Conservation (phyloP, 805 yeast genomes). For the Alloascoidea africana region DNA sequence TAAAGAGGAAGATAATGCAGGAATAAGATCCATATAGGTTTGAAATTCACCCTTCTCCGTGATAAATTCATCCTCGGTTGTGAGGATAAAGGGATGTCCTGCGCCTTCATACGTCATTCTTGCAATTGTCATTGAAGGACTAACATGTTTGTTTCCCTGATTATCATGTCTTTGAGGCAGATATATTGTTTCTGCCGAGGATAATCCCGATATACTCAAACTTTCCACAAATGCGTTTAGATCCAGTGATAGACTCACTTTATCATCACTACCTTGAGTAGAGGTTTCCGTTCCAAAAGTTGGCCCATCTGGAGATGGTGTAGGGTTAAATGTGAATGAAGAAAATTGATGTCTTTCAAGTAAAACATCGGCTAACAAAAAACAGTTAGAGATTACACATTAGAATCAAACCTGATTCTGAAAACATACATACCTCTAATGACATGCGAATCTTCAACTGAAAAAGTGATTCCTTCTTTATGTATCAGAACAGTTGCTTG, state of each 20-base stretch:
- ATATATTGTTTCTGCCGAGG: not conserved
- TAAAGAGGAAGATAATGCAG: not conserved
- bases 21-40: slow-evolving; percentile 18
- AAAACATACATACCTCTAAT: not conserved
- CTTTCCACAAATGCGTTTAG: not conserved
- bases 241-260: not conserved
- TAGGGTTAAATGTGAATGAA: not conserved
- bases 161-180: not conserved
- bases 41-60: slow-evolving; percentile 42
- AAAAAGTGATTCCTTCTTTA: slow-evolving; percentile 34
- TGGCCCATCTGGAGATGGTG: not conserved
- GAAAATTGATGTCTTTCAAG: not conserved
- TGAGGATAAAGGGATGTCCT: slow-evolving; percentile 38
- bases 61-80: slow-evolving; percentile 33
- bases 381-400: too few relatives aligned
- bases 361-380: not conserved
- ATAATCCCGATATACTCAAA: not conserved
- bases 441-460: slow-evolving; percentile 30
- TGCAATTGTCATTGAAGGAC: not conserved
- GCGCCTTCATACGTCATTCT: slow-evolving; percentile 30
- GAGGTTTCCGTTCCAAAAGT: too few relatives aligned
- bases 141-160: not conserved
- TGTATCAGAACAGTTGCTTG: slow-evolving; percentile 28
- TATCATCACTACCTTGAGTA: too few relatives aligned
- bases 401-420: not conserved